Percentiles rank a stretch among this genome's conserved stretches.
phyloP scores from a whole-genome alignment of 2,329 filamentous ascomycete genomes.

The Onygenales sp. region DNA sequence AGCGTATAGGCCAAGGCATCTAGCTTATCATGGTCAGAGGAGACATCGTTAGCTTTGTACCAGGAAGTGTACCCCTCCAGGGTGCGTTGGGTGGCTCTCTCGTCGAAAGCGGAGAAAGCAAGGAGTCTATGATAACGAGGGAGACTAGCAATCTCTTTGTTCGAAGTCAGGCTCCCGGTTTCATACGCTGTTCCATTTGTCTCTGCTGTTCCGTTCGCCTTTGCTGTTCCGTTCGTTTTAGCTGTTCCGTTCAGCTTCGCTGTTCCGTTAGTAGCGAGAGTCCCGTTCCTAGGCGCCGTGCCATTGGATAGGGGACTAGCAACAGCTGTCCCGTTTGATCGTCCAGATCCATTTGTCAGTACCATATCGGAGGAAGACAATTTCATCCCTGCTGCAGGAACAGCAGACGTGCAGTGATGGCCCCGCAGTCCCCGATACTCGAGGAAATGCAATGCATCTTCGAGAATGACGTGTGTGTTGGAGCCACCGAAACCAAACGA shows the following conservation, averaged over 20 bases:
- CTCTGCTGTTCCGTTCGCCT: background rate
- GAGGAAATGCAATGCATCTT: constrained; percentile 7
- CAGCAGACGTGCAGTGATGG: background rate
- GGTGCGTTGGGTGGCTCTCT: background rate
- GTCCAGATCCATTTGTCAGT: background rate
- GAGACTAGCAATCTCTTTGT: background rate
- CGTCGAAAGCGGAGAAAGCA: constrained; percentile 1
- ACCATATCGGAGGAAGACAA: background rate
- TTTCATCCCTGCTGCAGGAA: background rate
- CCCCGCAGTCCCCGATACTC: constrained; percentile 1
- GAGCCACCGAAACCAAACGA: constrained; percentile 15
- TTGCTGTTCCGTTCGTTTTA: background rate
- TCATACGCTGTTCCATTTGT: background rate
- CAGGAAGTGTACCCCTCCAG: background rate
- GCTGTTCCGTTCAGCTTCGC: background rate
- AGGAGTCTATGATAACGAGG: background rate
- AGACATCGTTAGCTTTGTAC: background rate
- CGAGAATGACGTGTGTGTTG: constrained; percentile 14
- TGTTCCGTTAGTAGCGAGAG: background rate
- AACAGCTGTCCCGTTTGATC: background rate
- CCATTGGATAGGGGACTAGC: background rate
- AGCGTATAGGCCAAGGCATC: constrained; percentile 9
- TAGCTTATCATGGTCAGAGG: constrained; percentile 1
- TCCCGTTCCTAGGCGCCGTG: background rate
- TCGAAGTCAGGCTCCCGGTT: background rate